Conservation (phyloP, 495 filamentous ascomycete species). For the Penicillium daleae region DNA sequence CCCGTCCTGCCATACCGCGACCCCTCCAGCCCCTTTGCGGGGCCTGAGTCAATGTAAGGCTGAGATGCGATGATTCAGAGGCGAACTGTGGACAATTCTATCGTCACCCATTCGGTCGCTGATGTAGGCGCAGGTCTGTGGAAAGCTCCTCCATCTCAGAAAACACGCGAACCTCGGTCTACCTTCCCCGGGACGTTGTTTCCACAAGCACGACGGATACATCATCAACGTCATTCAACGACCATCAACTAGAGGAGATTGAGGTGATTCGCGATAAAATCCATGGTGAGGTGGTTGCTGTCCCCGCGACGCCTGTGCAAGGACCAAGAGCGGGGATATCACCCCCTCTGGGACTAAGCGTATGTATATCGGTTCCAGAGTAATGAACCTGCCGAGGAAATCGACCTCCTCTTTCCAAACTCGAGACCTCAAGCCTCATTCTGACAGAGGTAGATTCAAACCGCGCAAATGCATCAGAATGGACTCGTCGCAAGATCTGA, state of each 20-base stretch:
- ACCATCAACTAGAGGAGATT: neutral
- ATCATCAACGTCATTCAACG: neutral
- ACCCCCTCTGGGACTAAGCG: conserved; percentile 38
- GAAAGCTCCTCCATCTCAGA: conserved; percentile 8
- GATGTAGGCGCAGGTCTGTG: conserved; percentile 15
- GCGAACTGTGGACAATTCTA: neutral
- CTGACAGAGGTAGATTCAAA: conserved; percentile 59
- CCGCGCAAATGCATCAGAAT: conserved; percentile 58
- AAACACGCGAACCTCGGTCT: conserved; percentile 9
- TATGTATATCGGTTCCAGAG: conserved; percentile 26
- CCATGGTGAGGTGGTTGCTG: conserved; percentile 1
- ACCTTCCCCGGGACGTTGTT: neutral
- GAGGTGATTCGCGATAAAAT: conserved; percentile 1
- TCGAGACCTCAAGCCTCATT: neutral
- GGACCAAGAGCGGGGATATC: neutral
- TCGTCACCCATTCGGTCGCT: conserved; percentile 4
- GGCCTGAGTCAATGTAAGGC: conserved; percentile 26
- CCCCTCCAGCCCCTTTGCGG: conserved; percentile 23
- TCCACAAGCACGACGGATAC: neutral
- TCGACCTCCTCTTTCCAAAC: neutral
- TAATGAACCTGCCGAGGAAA: neutral
- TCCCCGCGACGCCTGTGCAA: conserved; percentile 12
- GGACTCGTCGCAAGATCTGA: conserved; percentile 55
- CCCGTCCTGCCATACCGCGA: conserved; percentile 29
- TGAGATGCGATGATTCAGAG: too few relatives aligned